phyloP scores from a whole-genome alignment of 106 monocot genomes.

The Xerophyta viscosa region DNA sequence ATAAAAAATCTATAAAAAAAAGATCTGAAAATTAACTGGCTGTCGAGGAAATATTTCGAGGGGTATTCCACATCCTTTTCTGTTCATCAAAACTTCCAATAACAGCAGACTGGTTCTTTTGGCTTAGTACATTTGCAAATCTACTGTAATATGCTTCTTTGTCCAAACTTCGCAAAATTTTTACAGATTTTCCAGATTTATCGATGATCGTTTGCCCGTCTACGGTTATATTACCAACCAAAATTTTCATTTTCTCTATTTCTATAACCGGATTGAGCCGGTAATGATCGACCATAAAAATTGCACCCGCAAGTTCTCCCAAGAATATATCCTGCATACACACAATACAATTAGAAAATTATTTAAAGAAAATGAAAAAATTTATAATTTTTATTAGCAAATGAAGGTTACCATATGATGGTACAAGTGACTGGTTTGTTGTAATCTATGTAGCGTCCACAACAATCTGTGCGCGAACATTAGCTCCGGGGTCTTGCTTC shows the following conservation, averaged over 20 bases:
- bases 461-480: slow-evolving; percentile 38
- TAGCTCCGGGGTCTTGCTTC: slow-evolving; percentile 47
- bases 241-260: slow-evolving; percentile 18
- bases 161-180: slow-evolving; percentile 31
- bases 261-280: slow-evolving; percentile 19
- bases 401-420: slow-evolving; percentile 43
- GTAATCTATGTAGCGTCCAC: slow-evolving; percentile 39
- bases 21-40: too few species aligned
- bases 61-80: slow-evolving; percentile 41
- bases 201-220: slow-evolving; percentile 40
- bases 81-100: slow-evolving; percentile 75
- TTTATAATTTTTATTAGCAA: background rate
- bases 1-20: too few species aligned
- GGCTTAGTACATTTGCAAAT: slow-evolving; percentile 32
- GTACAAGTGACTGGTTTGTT: slow-evolving; percentile 32
- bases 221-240: slow-evolving; percentile 10
- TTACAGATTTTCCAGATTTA: slow-evolving; percentile 29
- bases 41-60: background rate
- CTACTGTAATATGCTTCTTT: slow-evolving; percentile 40
- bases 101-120: slow-evolving; percentile 45
- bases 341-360: background rate
- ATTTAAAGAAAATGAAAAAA: background rate
- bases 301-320: slow-evolving; percentile 81
- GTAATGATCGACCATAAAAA: slow-evolving; percentile 34
- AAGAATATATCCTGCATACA: slow-evolving; percentile 65